Evolutionary conservation across 139 green algal species (phyloP), one percentile per base, ranked within the genome.

Genomic region (Chlamydomonas schloesseri): DNA sequence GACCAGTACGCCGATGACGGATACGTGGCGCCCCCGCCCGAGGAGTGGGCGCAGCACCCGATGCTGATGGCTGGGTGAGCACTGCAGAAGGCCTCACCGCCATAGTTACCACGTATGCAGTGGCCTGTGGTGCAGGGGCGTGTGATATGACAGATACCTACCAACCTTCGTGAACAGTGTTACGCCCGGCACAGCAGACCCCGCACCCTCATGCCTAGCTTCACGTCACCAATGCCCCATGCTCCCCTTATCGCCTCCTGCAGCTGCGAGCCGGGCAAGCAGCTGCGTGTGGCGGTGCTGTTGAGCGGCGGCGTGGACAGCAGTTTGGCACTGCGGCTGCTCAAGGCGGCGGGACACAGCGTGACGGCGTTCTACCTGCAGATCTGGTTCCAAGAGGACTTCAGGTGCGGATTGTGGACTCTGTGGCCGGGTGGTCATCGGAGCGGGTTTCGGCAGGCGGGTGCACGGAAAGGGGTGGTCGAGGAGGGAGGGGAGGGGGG

Each of bases 271-370:
- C 36, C 78, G 34, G 76, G 78, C 64, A 74, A 53, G 36, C 79
- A n/a, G 64, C 86, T 92, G 18, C 89, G 89, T 24, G 93, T 98
- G 17, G 97, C 97, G 3, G 89, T 98, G 47, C 92, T 99, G 50
- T 90, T 99, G 36, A 98, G 95, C 74, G 98, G 98, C 11, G 98
- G 98, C 13, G 98, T 99, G 21, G 98, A 99, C 94, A 98, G 95
- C 93, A 98, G 94, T 89, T 83, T 99, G 29, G 97, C 98, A 5
- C 91, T 99, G 36, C 69, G 89, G 73, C 93, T 99, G 72, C 90
- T 97, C 29, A 50, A 93, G 64, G 93, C 93, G 15, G 97, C 96
- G 20, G 96, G 96, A 13, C 97, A 99, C 86, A 31, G 94, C 0
- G 91, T 95, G 18, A 94, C 86, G 18, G 97, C 96, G 15, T 99